phyloP scores from a whole-genome alignment of 768 basidiomycete species.

The Boletales sp. region DNA sequence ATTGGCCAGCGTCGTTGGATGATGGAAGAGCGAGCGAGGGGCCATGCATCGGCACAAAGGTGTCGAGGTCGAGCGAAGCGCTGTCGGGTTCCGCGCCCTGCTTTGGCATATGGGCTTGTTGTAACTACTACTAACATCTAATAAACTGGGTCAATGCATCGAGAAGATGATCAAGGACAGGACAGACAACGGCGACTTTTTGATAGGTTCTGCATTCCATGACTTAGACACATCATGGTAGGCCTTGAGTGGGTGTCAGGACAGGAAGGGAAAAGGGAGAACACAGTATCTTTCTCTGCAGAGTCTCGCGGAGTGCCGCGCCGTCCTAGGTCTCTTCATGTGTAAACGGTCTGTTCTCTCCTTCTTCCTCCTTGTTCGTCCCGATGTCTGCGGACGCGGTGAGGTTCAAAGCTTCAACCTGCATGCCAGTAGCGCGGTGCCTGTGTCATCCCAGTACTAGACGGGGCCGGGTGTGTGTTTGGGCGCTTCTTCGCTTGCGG shows the following conservation, averaged over 20 bases:
- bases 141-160: not conserved
- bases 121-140: slow-evolving; percentile 59
- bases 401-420: too few species aligned
- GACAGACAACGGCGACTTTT: slow-evolving; percentile 71
- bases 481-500: too few species aligned
- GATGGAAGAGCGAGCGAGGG: slow-evolving; percentile 47
- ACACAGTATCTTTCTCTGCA: slow-evolving; percentile 56
- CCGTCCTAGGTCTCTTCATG: slow-evolving; percentile 54
- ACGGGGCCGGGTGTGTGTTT: too few species aligned
- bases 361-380: too few species aligned
- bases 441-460: too few species aligned
- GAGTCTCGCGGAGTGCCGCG: slow-evolving; percentile 81
- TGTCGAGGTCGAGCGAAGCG: slow-evolving; percentile 62
- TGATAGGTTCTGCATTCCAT: slow-evolving; percentile 69
- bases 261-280: not conserved
- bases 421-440: too few species aligned
- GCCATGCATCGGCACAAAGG: slow-evolving; percentile 68
- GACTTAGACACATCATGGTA: slow-evolving; percentile 62
- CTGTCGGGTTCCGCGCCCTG: slow-evolving; percentile 43
- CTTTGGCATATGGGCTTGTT: slow-evolving; percentile 46
- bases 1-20: slow-evolving; percentile 10
- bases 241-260: slow-evolving; percentile 34
- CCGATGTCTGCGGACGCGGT: too few species aligned
- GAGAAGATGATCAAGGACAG: not conserved
- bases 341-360: too few species aligned